Base-by-base conservation (phyloP, 2,329 filamentous ascomycete species). In the Cercospora beticola region DNA sequence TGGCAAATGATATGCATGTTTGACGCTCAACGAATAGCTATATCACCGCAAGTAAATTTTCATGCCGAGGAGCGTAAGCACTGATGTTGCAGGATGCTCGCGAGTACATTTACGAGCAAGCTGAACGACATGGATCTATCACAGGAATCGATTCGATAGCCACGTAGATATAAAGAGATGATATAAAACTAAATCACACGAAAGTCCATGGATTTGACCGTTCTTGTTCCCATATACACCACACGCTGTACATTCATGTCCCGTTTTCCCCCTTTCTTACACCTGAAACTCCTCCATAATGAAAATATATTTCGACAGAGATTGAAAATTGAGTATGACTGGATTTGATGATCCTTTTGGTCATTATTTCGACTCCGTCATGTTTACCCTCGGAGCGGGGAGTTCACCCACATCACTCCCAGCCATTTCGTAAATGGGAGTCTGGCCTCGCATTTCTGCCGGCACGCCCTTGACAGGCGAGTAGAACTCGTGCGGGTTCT, bases 401-500 rank as follows among this genome's bases (percentile, higher is more conserved):
- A 76, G 61, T 64, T 75, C 76, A 10, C 74, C 69, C 9, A 76
- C 71, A 52, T 76, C 72, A 23, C 67, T 73, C 0, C 74, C 76
- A 36, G 73, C 65, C 76, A 78, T 76, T 65, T 78, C 76, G 64
- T 74, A 78, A 8, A 78, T 73, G 9, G 73, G 69, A 54, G 72
- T 74, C 26, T 65, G 65, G 2, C 76, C 76, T 28, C 74, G 68
- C 71, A 77, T 74, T 57, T 77, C 76, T 30, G 71, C 70, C 40
- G 71, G 64, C n/a, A 59, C 62, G 31, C 64, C 64, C 56, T 69
- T 70, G 36, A 58, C 36, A 30, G 69, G 71, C 21, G 67, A 72
- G 60, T 70, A 74, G 40, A 71, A 71, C 36, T 72, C 71, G 2
- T 31, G 21, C 1, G 70, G 71, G 8, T 73, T 75, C 23, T 76